Conservation (phyloP, 495 filamentous ascomycete genomes). For the Peziza echinospora region DNA sequence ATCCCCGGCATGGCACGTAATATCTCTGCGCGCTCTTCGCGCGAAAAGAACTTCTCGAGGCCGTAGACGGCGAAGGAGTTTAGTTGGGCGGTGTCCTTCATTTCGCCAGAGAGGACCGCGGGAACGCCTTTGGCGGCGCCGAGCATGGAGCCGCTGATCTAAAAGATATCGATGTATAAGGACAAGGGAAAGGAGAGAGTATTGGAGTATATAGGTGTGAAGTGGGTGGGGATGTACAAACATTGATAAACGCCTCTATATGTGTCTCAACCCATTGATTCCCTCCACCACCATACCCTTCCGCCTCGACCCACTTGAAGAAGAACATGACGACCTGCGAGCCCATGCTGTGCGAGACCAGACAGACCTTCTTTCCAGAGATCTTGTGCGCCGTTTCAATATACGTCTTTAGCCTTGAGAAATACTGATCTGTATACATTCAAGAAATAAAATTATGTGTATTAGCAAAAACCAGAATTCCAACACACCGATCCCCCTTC, state of each 20-base stretch:
- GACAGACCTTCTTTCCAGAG: slow-evolving; percentile 52
- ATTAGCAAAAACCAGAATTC: no score
- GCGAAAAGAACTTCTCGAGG: slow-evolving; percentile 81
- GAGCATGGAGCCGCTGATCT: slow-evolving; percentile 88
- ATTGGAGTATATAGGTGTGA: not conserved
- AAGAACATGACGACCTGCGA: slow-evolving; percentile 91
- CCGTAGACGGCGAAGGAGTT: slow-evolving; percentile 97
- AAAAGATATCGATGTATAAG: not conserved
- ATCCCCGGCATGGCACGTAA: slow-evolving; percentile 95
- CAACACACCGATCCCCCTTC: no score
- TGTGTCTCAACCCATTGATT: slow-evolving; percentile 74
- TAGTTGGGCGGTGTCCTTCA: slow-evolving; percentile 92
- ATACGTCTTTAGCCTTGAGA: slow-evolving; percentile 67
- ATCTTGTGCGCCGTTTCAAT: slow-evolving; percentile 60
- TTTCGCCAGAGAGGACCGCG: slow-evolving; percentile 83
- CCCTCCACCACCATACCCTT: slow-evolving; percentile 58
- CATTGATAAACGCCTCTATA: slow-evolving; percentile 86
- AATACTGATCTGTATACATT: slow-evolving; percentile 49
- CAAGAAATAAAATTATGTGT: not conserved
- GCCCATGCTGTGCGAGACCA: slow-evolving; percentile 95
- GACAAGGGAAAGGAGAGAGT: no score
- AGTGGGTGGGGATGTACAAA: slow-evolving; percentile 3
- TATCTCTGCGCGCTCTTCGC: slow-evolving; percentile 74
- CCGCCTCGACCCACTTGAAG: slow-evolving; percentile 85
- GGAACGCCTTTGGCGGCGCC: slow-evolving; percentile 82